Conservation (phyloP, 2,329 filamentous ascomycete species). For the Phialophora expanda region DNA sequence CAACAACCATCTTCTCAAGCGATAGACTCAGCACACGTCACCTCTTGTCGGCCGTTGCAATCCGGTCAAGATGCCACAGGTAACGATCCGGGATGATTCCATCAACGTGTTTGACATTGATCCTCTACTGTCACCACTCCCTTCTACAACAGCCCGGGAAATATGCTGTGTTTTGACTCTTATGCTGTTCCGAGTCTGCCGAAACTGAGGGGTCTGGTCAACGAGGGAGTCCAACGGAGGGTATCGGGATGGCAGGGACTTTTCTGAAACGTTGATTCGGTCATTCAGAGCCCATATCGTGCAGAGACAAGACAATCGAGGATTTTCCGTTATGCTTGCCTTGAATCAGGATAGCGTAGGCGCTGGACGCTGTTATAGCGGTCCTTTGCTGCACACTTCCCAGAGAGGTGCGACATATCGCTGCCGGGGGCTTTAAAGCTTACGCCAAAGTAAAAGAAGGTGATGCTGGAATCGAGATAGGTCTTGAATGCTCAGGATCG, state of each 20-base stretch:
- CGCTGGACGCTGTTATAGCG: not conserved
- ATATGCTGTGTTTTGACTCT: too few relatives aligned
- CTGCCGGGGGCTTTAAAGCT: not conserved
- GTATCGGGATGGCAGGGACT: not conserved
- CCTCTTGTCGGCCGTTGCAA: too few relatives aligned
- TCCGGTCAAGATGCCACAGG: too few relatives aligned
- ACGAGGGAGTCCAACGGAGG: not conserved
- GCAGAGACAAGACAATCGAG: not conserved
- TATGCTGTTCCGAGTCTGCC: not conserved
- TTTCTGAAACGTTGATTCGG: not conserved
- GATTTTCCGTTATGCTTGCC: not conserved
- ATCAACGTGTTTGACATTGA: too few relatives aligned
- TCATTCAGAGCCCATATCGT: not conserved
- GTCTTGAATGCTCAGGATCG: not conserved
- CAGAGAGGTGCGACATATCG: not conserved
- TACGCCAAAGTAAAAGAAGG: not conserved
- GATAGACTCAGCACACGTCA: too few relatives aligned
- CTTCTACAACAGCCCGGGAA: too few relatives aligned
- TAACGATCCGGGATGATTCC: too few relatives aligned
- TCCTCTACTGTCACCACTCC: too few relatives aligned
- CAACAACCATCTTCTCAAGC: too few relatives aligned
- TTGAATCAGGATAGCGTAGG: not conserved
- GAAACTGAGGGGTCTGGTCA: not conserved
- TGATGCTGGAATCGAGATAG: not conserved
- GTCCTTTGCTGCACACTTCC: not conserved